phyloP scores from a whole-genome alignment of 108 stramenopile genomes.

The Poteriospumella lacustris region DNA sequence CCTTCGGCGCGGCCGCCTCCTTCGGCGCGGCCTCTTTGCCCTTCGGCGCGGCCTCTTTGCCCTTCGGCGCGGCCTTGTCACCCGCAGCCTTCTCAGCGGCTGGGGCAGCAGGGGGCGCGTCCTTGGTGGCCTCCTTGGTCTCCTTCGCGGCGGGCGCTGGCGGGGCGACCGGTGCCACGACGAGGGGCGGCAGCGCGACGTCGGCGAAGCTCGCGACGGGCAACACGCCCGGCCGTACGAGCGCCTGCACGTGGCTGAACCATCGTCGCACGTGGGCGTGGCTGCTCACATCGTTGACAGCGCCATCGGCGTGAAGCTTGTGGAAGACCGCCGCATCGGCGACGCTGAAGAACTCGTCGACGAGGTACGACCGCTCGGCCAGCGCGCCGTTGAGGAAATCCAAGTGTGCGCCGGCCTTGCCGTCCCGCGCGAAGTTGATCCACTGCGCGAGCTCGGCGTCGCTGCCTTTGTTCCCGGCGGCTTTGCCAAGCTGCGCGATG shows the following conservation, averaged over 20 bases:
- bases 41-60: constrained; percentile 42
- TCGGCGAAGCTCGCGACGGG: neutral
- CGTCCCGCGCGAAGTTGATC: too few relatives aligned
- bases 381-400: neutral
- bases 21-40: constrained; percentile 27
- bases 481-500: too few relatives aligned
- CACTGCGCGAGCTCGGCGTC: too few relatives aligned
- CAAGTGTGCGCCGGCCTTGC: too few relatives aligned
- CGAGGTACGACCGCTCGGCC: neutral
- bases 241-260: neutral
- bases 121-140: neutral
- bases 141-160: neutral
- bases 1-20: constrained; percentile 66
- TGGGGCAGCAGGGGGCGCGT: neutral
- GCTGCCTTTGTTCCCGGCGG: too few relatives aligned
- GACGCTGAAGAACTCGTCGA: neutral
- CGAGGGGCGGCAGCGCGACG: neutral
- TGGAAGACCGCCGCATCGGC: constrained; percentile 21
- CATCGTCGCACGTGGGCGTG: neutral
- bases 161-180: neutral
- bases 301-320: too few relatives aligned
- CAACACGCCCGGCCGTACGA: neutral
- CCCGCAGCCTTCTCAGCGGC: constrained; percentile 33
- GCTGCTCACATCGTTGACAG: too few relatives aligned
- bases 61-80: constrained; percentile 55